Percentiles rank a stretch among this genome's conserved stretches.
phyloP scores from a whole-genome alignment of 2,329 filamentous ascomycete genomes.

The Penicillium frequentans region DNA sequence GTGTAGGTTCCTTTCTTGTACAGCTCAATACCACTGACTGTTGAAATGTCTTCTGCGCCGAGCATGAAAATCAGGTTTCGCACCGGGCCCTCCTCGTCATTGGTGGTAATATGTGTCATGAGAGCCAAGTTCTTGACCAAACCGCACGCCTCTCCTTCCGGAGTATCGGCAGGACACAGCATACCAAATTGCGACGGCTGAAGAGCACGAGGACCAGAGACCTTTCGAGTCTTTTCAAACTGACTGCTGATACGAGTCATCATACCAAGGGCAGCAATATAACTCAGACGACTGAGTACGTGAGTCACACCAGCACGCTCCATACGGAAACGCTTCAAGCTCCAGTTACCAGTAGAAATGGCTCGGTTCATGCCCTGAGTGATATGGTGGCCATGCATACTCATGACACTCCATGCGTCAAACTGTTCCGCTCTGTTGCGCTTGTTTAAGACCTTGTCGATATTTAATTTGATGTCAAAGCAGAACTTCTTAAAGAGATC shows the following conservation, averaged over 20 bases:
- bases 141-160: slow-evolving; percentile 97
- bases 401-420: slow-evolving; percentile 81
- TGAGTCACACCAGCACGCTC: slow-evolving; percentile 95
- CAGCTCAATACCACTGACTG: slow-evolving; percentile 80
- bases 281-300: slow-evolving; percentile 90
- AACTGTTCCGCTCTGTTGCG: slow-evolving; percentile 85
- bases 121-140: slow-evolving; percentile 95
- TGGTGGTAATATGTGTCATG: slow-evolving; percentile 99
- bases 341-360: slow-evolving; percentile 98
- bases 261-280: slow-evolving; percentile 96
- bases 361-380: slow-evolving; percentile 92
- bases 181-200: slow-evolving; percentile 98
- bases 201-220: slow-evolving; percentile 89
- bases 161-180: slow-evolving; percentile 95
- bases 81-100: slow-evolving; percentile 89
- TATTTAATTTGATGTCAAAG: slow-evolving; percentile 82
- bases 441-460: slow-evolving; percentile 95
- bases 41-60: slow-evolving; percentile 78
- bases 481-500: slow-evolving; percentile 97
- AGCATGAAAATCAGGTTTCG: slow-evolving; percentile 82
- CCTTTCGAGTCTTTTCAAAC: slow-evolving; percentile 97
- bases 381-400: slow-evolving; percentile 81
- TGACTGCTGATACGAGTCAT: slow-evolving; percentile 99
- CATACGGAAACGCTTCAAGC: slow-evolving; percentile 97
- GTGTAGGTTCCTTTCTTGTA: slow-evolving; percentile 82